Evolutionary conservation across 805 yeast genomes (phyloP), one percentile per base, ranked within the genome.

Genomic region (Brettanomyces sp.): DNA sequence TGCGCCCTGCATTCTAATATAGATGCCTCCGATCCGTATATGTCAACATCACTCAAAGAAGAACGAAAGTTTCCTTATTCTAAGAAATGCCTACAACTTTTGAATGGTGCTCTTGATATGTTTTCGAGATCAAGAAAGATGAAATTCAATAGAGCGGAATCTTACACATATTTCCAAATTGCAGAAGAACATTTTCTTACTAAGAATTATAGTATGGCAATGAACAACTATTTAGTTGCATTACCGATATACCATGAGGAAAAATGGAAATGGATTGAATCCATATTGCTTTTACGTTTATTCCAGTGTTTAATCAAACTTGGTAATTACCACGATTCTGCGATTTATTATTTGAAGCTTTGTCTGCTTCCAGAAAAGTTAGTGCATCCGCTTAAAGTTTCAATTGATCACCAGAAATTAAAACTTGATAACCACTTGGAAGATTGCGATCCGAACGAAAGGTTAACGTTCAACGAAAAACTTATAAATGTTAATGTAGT

Each of bases 131-230:
- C 66, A 4, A 64, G 62, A 42, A 53, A 58, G 35, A 42, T 62
- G 1, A 63, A 56, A 38, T 68, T 70, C 52, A 59, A 55, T 32
- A 59, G 79, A 48, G 49, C 69, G 3, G 66, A 70, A 30, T 61
- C 70, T 0, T 74, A 65, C 52, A 58, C 75, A 12, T 67, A 70
- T 52, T 76, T 70, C 61, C 69, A 73, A 50, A 57, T 80, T 7
- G 88, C 75, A 1, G 79, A 79, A 41, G 73, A 68, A 45, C 66
- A 69, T 49, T 68, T 55, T 46, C 39, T 45, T 1, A 36, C 45
- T 32, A 40, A 52, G 6, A 62, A 71, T 39, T 73, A 54, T 51
- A 68, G 67, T 8, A 63, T 64, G 57, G 72, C 81, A 0, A 56
- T 68, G 25, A 67, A 68, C 45, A 62, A 67, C 46, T 74, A 59